Evolutionary conservation across 768 basidiomycete species (phyloP).

Genomic region (Boletus edulis): DNA sequence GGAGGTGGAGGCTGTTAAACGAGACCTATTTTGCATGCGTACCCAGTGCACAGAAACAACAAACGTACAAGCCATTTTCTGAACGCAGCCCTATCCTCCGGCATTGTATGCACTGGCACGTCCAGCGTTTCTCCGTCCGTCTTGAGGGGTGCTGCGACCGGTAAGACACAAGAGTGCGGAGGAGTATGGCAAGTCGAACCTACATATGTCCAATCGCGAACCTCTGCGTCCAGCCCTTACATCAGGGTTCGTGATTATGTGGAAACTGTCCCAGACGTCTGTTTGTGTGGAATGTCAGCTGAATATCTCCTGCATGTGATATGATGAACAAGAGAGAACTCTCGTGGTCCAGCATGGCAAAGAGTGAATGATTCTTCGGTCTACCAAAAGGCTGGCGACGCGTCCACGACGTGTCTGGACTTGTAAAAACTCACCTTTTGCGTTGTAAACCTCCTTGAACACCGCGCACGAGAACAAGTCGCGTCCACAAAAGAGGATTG

Average conservation of each 20-base stretch:
- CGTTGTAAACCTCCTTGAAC: slow-evolving; percentile 59
- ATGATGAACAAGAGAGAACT: background rate
- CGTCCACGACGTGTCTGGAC: background rate
- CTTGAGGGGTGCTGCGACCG: slow-evolving; percentile 65
- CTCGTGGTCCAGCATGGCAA: background rate
- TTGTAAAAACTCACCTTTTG: slow-evolving; percentile 49
- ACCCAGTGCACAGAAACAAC: background rate
- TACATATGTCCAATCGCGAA: slow-evolving; percentile 55
- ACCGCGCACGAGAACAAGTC: slow-evolving; percentile 84
- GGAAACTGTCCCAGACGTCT: slow-evolving; percentile 78
- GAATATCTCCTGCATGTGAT: background rate
- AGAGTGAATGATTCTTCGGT: background rate
- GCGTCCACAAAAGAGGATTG: slow-evolving; percentile 86
- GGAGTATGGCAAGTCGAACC: background rate
- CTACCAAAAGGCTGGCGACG: background rate
- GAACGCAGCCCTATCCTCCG: slow-evolving; percentile 57
- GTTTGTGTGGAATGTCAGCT: slow-evolving; percentile 12
- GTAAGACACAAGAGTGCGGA: background rate
- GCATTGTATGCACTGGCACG: slow-evolving; percentile 61
- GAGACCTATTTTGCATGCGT: slow-evolving; percentile 14
- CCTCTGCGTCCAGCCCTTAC: slow-evolving; percentile 60
- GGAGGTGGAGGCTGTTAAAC: slow-evolving; percentile 42
- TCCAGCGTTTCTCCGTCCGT: slow-evolving; percentile 49
- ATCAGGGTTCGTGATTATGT: slow-evolving; percentile 73
- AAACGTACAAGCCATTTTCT: slow-evolving; percentile 59